Evolutionary conservation across 169 alveolate species (phyloP).

Genomic region (Perkinsus marinus): DNA sequence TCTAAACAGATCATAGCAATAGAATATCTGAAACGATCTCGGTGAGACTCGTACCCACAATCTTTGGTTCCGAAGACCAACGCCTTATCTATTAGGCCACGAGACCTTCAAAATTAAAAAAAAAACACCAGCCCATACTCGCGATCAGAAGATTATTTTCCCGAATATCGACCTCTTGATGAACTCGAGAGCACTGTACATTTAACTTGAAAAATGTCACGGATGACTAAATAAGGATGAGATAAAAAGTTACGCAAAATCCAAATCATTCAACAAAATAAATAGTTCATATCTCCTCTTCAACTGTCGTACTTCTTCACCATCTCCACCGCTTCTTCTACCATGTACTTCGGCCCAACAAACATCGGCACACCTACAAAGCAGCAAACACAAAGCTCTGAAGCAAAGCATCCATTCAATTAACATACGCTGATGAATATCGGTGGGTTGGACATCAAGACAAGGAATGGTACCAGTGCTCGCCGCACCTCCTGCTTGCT

Average conservation of each 20-base stretch:
- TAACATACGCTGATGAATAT: slow-evolving; percentile 37
- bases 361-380: slow-evolving; percentile 3
- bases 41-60: slow-evolving; percentile 87
- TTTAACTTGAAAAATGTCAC: too few relatives aligned
- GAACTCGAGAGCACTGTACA: too few relatives aligned
- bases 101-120: too few relatives aligned
- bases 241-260: not conserved
- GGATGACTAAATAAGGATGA: not conserved
- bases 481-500: slow-evolving; percentile 64
- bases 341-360: slow-evolving; percentile 9
- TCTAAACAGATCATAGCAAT: too few relatives aligned
- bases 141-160: too few relatives aligned
- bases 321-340: slow-evolving; percentile 4
- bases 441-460: slow-evolving; percentile 36
- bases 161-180: too few relatives aligned
- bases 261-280: not conserved
- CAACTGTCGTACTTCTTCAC: not conserved
- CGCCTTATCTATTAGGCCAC: slow-evolving; percentile 88
- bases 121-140: too few relatives aligned
- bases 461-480: slow-evolving; percentile 40
- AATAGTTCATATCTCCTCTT: not conserved
- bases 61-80: slow-evolving; percentile 88
- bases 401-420: not conserved
- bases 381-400: not conserved
- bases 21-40: not conserved